Evolutionary conservation across 208 protist species (phyloP), one percentile per base, ranked within the genome.

Genomic region (Spongospora subterranea): DNA sequence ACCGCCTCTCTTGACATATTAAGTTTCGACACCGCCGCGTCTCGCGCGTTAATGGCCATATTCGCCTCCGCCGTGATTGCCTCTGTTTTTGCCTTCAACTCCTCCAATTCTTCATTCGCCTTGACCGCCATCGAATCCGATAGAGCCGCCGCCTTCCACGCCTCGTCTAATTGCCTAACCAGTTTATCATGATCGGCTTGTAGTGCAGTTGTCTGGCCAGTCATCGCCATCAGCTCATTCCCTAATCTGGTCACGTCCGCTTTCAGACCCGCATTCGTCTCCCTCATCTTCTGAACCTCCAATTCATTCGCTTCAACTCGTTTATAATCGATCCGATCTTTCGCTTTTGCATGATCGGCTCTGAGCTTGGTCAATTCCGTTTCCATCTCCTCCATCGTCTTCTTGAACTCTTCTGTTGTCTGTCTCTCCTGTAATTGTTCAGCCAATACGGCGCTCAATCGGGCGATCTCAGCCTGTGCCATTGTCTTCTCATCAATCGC

Each of bases 1-100:
- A 82, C 71, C n/a, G 71, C 71, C 71, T 82, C 71, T 43, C 71
- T 82, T 6, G 71, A 82, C 71, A 82, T 82, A 20, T 6, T n/a
- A 13, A 82, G n/a, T n/a, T 82, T 82, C 71, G 35, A 45, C n/a
- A 45, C 17, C 13, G 40, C n/a, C n/a, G 6, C 71, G n/a, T 82
- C 71, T 6, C 71, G 71, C 6, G 71, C 40, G 17, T 35, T 6
- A 35, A 6, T 43, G 17, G n/a, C 17, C 35, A 17, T 43, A 20
- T 6, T n/a, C 6, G 35, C 13, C 71, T 82, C 40, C 17, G n/a
- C 17, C 6, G 13, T 35, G 35, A 82, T 6, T 6, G 17, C n/a
- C 17, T 82, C n/a, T 20, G 40, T n/a, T 43, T 45, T 35, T 6
- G 71, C 71, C 17, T n/a, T 43, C 17, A n/a, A 6, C 11, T n/a